Evolutionary conservation across 139 green algal genomes (phyloP).

Genomic region (Raphidocelis subcapitata): DNA sequence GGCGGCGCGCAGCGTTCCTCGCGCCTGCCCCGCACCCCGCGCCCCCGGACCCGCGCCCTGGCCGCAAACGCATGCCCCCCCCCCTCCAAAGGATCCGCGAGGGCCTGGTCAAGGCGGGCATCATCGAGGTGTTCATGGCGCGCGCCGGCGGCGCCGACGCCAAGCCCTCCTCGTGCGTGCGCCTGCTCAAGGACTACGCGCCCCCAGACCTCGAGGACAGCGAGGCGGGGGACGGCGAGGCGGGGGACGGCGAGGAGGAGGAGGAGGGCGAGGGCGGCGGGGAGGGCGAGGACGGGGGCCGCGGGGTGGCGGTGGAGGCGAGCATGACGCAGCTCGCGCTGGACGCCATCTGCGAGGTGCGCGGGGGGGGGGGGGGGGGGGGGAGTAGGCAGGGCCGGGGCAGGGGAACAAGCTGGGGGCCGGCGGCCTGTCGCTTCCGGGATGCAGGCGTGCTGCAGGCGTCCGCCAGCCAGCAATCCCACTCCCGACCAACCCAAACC

Average conservation of each 20-base stretch:
- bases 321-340: conserved; percentile 34
- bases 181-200: conserved; percentile 31
- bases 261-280: conserved; percentile 10
- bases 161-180: conserved; percentile 32
- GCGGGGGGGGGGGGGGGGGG: not conserved
- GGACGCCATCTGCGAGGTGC: conserved; percentile 30
- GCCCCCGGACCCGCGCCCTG: not conserved
- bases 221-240: conserved; percentile 1
- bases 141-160: not conserved
- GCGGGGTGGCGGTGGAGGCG: conserved; percentile 26
- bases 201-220: conserved; percentile 1
- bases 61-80: too few species aligned
- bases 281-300: conserved; percentile 12
- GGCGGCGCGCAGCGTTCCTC: too few species aligned
- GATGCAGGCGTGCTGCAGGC: too few species aligned
- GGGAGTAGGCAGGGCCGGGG: too few species aligned
- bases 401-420: too few species aligned
- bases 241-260: conserved; percentile 16
- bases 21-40: too few species aligned
- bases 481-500: too few species aligned
- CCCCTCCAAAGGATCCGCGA: not conserved
- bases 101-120: conserved; percentile 31
- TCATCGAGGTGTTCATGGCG: conserved; percentile 38
- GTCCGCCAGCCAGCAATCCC: too few species aligned
- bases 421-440: too few species aligned